Conservation (phyloP, 306 rosid genomes). For the Vigna mungo region DNA sequence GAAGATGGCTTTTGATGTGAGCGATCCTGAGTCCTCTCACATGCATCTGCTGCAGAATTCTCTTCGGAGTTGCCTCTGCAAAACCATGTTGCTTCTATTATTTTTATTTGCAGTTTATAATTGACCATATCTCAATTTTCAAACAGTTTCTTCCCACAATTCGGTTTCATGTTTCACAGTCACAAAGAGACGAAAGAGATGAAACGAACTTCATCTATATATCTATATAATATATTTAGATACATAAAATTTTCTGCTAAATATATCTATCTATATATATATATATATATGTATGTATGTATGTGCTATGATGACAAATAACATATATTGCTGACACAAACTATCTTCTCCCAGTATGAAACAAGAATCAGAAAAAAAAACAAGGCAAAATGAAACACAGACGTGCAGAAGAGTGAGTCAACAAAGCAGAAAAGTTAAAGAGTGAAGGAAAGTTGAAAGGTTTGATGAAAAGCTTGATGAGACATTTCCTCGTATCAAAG, state of each 20-base stretch:
- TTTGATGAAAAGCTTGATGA: too few relatives aligned
- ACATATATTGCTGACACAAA: background rate
- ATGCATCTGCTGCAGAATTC: constrained; percentile 66
- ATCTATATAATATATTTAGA: background rate
- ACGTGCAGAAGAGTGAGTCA: background rate
- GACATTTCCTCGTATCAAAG: background rate
- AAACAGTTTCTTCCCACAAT: background rate
- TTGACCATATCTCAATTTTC: background rate
- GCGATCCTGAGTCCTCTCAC: constrained; percentile 64
- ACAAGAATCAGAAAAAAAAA: background rate
- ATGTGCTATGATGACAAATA: background rate
- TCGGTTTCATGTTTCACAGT: background rate
- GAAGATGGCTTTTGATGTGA: constrained; percentile 79
- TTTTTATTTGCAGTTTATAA: background rate
- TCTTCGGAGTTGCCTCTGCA: constrained; percentile 74
- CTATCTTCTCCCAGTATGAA: background rate
- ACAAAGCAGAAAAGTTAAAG: background rate
- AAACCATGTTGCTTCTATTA: background rate
- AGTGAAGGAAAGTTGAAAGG: background rate
- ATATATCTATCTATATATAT: too few relatives aligned
- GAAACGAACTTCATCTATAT: background rate
- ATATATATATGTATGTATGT: too few relatives aligned
- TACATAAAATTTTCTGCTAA: background rate
- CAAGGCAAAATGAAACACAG: background rate
- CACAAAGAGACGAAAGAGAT: background rate